Base-by-base conservation (phyloP, 2,329 filamentous ascomycete species). In the Kalmusia sp. region DNA sequence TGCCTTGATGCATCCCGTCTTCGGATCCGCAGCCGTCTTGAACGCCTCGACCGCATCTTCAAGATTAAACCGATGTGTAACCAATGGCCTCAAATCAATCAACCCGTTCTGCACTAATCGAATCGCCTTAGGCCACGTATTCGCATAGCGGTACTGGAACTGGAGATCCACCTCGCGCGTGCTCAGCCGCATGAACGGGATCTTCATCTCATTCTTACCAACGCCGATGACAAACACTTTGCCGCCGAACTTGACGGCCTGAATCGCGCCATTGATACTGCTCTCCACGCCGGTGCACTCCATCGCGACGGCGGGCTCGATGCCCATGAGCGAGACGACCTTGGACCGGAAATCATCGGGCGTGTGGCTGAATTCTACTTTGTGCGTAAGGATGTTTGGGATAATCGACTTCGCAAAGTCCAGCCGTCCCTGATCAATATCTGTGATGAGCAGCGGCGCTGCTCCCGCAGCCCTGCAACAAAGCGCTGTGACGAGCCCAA, bases 221-320 rank as follows among this genome's bases (percentile, higher is more conserved):
- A 98, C 93, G 34, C 93, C 93, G 62, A 97, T 96, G 59, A 98
- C 89, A 71, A 98, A 98, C 49, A 98, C 93, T 78, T 96, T 96
- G 66, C 95, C 93, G 61, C 93, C 95, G 69, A 98, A 98, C 79
- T 93, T 96, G 73, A 90, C 86, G 8, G 91, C 88, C 84, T 93
- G 95, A 72, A 97, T 93, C 48, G 92, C 92, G 24, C 90, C 83
- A 5, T 87, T 86, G 68, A 98, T 90, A 74, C 89, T 93, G 77
- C 87, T 91, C 81, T 97, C 93, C 14, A 96, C 92, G 45, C 95
- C 95, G 0, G 95, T 98, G 80, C 93, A 98, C 77, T 98, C 93
- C 77, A 98, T 84, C 11, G 87, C 88, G 48, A 96, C 80, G 15
- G 87, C 84, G 0, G 93, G 92, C 77, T 96, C 91, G 62, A 93